Base-by-base conservation (phyloP, 2,329 filamentous ascomycete species). In the Apiospora koreana region DNA sequence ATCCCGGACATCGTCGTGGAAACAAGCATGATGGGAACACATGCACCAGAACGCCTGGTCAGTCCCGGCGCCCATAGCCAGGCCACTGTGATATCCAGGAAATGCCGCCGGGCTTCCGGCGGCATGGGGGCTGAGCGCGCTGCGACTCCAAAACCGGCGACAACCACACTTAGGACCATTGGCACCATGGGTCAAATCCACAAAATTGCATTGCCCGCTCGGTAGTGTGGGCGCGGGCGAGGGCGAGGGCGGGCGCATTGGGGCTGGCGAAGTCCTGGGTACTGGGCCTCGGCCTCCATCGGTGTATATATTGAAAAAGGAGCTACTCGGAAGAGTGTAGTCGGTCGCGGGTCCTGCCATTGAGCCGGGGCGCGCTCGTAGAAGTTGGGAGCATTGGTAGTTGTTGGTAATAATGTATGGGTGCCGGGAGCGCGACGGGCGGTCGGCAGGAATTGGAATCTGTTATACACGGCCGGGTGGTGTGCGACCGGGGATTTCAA, bases 21-120 rank as follows among this genome's bases (percentile, higher is more conserved):
- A 90, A 77, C 88, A 90, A 68, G 88, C 88, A 78, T 90, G 88
- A 74, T 90, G 88, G 68, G 86, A 86, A 75, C 88, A 90, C 88
- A 90, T 89, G 80, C 88, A 90, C 83, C 84, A 88, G 71, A 81
- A 81, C 38, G 81, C 75, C 75, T 88, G 83, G 68, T 85, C 84
- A 12, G 72, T 72, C 68, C 31, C 58, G 48, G 43, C 67, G 8
- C 69, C 69, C 50, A 65, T 23, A 43, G 69, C 46, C 70, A 72
- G 72, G 72, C 75, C 77, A 74, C 73, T 74, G 70, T 72, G 62
- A 72, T 73, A 75, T 71, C 72, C 74, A 35, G 74, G 73, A 9
- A 69, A 74, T 69, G 75, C 76, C 50, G 71, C 62, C 48, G 78
- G 71, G 67, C 76, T 77, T 16, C 75, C 75, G 80, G 76, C 66